A percentile compares a stretch with the other conserved stretches of the same genome.
These are phyloP conservation scores for Lipomyces sp. DNA, from an alignment of 805 yeast genomes.

Conservation along the genomic window DNA sequence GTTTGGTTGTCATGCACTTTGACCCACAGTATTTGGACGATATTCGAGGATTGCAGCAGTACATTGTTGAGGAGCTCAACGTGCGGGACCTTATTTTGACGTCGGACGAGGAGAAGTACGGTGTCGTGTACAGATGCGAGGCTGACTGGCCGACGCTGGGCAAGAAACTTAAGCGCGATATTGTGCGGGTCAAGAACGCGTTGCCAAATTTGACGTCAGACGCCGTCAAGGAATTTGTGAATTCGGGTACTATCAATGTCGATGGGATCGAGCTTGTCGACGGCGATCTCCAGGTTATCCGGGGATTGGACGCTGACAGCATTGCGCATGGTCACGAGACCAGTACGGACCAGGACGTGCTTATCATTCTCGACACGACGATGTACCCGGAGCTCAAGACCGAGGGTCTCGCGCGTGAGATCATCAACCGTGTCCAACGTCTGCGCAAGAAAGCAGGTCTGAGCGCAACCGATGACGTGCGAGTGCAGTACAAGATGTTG, in stretches of 20 bases:
- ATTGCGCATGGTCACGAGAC: conserved; percentile 76
- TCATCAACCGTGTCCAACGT: conserved; percentile 95
- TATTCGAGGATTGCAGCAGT: conserved; percentile 73
- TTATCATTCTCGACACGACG: conserved; percentile 85
- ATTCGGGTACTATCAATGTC: conserved; percentile 75
- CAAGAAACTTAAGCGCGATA: conserved; percentile 93
- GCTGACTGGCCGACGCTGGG: conserved; percentile 99
- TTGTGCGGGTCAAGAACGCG: conserved; percentile 91
- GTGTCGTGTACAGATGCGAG: conserved; percentile 89
- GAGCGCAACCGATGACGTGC: conserved; percentile 92
- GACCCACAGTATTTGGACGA: conserved; percentile 76
- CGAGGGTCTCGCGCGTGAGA: conserved; percentile 96
- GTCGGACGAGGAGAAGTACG: conserved; percentile 86
- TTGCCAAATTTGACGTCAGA: conserved; percentile 80
- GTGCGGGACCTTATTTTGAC: conserved; percentile 87
- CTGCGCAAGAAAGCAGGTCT: conserved; percentile 95
- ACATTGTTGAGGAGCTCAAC: conserved; percentile 89
- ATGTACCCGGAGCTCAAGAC: conserved; percentile 84
- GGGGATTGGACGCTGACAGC: conserved; percentile 70
- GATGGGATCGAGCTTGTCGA: conserved; percentile 85
- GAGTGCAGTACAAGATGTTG: conserved; percentile 74
- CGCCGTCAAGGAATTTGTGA: conserved; percentile 76
- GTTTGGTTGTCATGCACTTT: conserved; percentile 81
- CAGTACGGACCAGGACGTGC: conserved; percentile 86
- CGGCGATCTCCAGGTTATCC: conserved; percentile 88